Evolutionary conservation across 2,329 filamentous ascomycete genomes (phyloP).

Genomic region (Phyllosticta citribraziliensis): DNA sequence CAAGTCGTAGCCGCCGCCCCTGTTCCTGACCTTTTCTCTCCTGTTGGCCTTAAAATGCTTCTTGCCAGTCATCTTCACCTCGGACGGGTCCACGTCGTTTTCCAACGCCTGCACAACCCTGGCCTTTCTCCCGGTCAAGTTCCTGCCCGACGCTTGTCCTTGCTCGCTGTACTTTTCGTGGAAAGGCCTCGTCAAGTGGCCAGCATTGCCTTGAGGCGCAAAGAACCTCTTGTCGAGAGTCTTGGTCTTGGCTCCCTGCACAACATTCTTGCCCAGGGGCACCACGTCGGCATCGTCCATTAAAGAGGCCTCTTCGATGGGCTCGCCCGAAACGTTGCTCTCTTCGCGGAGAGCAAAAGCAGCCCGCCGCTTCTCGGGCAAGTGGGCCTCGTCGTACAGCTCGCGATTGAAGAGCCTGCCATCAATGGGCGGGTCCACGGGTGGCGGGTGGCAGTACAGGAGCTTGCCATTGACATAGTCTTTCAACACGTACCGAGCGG

Average conservation of each 20-base stretch:
- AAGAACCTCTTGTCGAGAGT: conserved; percentile 88
- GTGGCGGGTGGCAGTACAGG: conserved; percentile 82
- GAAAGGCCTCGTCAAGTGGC: conserved; percentile 70
- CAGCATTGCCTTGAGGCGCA: conserved; percentile 50
- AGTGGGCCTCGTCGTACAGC: conserved; percentile 72
- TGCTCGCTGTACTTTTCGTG: conserved; percentile 83
- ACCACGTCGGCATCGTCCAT: conserved; percentile 45
- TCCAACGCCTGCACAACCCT: conserved; percentile 73
- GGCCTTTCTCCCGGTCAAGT: conserved; percentile 74
- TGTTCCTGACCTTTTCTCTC: conserved; percentile 38
- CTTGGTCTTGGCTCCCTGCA: conserved; percentile 61
- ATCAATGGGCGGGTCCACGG: conserved; percentile 55
- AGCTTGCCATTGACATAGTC: conserved; percentile 97
- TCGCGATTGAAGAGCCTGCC: conserved; percentile 73
- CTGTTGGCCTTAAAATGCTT: conserved; percentile 86
- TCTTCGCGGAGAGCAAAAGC: conserved; percentile 44
- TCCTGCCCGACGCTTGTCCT: conserved; percentile 50
- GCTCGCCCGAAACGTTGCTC: conserved; percentile 28
- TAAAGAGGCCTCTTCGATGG: conserved; percentile 30
- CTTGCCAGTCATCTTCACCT: conserved; percentile 62
- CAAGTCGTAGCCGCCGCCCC: conserved; percentile 3
- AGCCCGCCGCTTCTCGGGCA: conserved; percentile 70
- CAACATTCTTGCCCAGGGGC: conserved; percentile 18
- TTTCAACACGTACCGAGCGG: conserved; percentile 81
- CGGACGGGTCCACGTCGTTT: conserved; percentile 72